A percentile compares a stretch with the other conserved stretches of the same genome.
Evolutionary conservation across 768 basidiomycete genomes (phyloP).

Genomic region (Udeniomyces megalosporus): DNA sequence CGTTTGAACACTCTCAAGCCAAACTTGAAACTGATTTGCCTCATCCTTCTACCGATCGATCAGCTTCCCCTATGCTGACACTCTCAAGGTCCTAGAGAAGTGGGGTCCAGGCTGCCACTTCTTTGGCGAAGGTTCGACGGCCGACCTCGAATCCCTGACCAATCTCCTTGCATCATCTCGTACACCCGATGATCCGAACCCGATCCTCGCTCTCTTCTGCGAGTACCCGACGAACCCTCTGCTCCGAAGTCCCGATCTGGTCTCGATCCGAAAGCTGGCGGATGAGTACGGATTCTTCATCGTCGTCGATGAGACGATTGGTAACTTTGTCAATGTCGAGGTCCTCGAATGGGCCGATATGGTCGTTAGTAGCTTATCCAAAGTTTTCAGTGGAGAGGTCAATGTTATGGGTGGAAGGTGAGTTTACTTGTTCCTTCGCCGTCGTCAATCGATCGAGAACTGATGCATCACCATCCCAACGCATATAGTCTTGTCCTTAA

Average conservation of each 20-base stretch:
- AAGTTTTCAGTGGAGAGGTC: constrained; percentile 83
- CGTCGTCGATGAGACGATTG: constrained; percentile 85
- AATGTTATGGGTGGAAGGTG: constrained; percentile 98
- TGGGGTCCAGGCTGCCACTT: constrained; percentile 93
- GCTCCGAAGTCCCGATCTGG: constrained; percentile 64
- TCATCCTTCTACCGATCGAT: not conserved
- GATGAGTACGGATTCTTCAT: constrained; percentile 78
- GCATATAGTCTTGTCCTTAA: constrained; percentile 63
- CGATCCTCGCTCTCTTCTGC: constrained; percentile 65
- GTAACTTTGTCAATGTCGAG: constrained; percentile 85
- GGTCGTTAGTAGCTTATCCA: constrained; percentile 77
- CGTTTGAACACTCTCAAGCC: not conserved
- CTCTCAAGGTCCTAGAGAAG: constrained; percentile 80
- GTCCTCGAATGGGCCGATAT: constrained; percentile 73
- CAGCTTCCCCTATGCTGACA: constrained; percentile 91
- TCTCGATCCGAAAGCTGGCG: constrained; percentile 55
- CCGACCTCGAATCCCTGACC: constrained; percentile 59
- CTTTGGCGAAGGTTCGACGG: constrained; percentile 60
- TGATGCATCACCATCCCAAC: not conserved
- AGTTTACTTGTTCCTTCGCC: constrained; percentile 20
- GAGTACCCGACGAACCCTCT: constrained; percentile 96
- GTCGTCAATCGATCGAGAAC: not conserved
- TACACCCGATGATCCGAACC: constrained; percentile 31
- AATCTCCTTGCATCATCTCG: constrained; percentile 35
- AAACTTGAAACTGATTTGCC: not conserved